Conservation (phyloP, 768 basidiomycete genomes). For the Coprinopsis sp. region DNA sequence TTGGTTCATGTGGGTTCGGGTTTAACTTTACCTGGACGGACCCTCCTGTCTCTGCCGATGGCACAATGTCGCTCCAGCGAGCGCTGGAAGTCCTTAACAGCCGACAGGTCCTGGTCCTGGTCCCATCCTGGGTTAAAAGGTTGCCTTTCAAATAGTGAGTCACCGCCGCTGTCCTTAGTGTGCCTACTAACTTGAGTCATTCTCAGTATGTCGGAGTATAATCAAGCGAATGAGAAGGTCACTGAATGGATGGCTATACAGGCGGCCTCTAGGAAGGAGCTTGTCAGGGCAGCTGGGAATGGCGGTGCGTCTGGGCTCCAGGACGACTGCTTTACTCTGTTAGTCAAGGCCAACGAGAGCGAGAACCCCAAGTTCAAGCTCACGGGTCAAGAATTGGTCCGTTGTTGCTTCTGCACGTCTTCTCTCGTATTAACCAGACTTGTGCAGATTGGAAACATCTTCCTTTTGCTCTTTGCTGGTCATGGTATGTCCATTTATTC, state of each 20-base stretch:
- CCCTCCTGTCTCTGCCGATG: slow-evolving; percentile 33
- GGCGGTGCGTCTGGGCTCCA: no score
- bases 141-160: slow-evolving; percentile 32
- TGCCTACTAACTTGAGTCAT: no score
- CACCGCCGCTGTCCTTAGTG: neutral
- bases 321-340: no score
- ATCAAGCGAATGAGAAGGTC: no score
- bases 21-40: slow-evolving; percentile 37
- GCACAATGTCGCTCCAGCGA: slow-evolving; percentile 34
- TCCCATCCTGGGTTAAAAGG: slow-evolving; percentile 34
- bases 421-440: neutral
- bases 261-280: no score
- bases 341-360: no score
- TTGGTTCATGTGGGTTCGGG: slow-evolving; percentile 44
- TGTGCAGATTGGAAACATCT: slow-evolving; percentile 49
- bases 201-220: no score
- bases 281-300: no score
- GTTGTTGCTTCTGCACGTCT: neutral
- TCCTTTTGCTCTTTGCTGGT: no score
- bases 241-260: no score
- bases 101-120: slow-evolving; percentile 18
- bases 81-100: slow-evolving; percentile 32
- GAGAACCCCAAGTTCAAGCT: no score
- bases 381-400: no score
- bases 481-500: slow-evolving; percentile 28